A percentile compares a stretch with the other conserved stretches of the same genome.
Conservation (phyloP, 2,329 filamentous ascomycete species). For the Alternaria alternata region DNA sequence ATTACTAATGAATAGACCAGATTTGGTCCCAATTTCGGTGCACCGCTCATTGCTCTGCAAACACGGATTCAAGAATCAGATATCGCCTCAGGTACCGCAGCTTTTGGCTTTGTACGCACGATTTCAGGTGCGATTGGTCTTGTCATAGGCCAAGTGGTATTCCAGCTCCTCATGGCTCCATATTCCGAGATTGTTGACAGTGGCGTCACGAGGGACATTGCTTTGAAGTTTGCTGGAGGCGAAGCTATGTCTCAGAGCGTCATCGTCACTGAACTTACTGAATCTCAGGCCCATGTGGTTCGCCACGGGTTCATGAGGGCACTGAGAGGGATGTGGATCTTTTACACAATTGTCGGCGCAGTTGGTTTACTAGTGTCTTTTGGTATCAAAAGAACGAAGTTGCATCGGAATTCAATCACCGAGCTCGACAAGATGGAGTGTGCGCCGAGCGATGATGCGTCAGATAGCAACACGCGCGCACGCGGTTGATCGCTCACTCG, state of each 20-base stretch:
- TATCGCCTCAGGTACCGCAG: constrained; percentile 60
- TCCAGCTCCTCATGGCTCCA: constrained; percentile 65
- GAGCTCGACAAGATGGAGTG: neutral
- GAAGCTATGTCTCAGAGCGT: constrained; percentile 46
- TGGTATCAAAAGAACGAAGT: constrained; percentile 43
- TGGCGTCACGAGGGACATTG: constrained; percentile 31
- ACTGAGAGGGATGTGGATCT: constrained; percentile 61
- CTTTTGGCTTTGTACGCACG: constrained; percentile 58
- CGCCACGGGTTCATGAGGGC: constrained; percentile 53
- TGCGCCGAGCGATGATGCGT: neutral
- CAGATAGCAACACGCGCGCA: neutral
- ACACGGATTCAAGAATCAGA: constrained; percentile 63
- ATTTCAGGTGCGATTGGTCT: constrained; percentile 58
- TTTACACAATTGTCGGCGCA: constrained; percentile 56
- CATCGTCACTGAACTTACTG: constrained; percentile 29
- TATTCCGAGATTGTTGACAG: constrained; percentile 38
- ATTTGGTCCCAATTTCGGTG: constrained; percentile 63
- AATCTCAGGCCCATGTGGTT: constrained; percentile 49
- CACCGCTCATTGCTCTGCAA: constrained; percentile 65
- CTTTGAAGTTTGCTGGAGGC: constrained; percentile 35
- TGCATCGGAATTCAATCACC: constrained; percentile 19
- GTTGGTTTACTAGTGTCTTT: constrained; percentile 44
- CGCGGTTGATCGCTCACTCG: neutral
- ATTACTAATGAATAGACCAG: no score
- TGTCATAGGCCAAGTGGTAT: constrained; percentile 61